These are phyloP conservation scores for Schwanniomyces pseudopolymorphus DNA, from an alignment of 805 yeast species.

Conservation along the genomic window DNA sequence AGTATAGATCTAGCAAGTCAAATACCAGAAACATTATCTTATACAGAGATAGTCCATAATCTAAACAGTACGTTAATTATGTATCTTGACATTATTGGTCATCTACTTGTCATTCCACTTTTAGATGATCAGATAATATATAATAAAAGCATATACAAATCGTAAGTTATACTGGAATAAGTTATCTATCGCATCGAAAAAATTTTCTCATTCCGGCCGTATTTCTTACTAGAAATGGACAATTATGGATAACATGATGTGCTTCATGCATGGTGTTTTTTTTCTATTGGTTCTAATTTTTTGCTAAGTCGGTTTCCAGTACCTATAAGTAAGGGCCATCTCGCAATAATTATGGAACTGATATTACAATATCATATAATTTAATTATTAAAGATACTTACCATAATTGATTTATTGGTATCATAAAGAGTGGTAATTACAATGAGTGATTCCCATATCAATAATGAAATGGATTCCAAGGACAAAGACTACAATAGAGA, in stretches of 20 bases:
- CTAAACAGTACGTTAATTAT: too few species aligned
- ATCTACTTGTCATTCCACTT: background rate
- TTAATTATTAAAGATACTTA: too few species aligned
- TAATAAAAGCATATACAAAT: background rate
- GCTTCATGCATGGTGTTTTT: background rate
- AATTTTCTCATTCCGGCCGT: background rate
- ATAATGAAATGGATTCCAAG: background rate
- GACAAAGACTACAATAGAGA: background rate
- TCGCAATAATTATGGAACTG: background rate
- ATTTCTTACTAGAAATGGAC: background rate
- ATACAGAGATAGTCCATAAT: too few species aligned
- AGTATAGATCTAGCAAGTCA: too few species aligned
- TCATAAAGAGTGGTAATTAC: background rate
- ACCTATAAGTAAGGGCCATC: background rate
- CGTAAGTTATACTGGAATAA: background rate
- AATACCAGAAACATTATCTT: too few species aligned
- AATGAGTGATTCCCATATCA: background rate
- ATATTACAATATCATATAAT: too few species aligned
- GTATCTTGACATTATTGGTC: too few species aligned
- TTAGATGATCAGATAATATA: background rate
- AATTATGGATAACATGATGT: background rate
- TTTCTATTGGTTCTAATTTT: background rate
- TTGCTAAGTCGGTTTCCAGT: background rate
- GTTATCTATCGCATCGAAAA: background rate
- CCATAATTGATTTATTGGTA: too few species aligned